Evolutionary conservation across 768 basidiomycete species (phyloP), one percentile per base, ranked within the genome.

Genomic region (Mycena vulgaris): DNA sequence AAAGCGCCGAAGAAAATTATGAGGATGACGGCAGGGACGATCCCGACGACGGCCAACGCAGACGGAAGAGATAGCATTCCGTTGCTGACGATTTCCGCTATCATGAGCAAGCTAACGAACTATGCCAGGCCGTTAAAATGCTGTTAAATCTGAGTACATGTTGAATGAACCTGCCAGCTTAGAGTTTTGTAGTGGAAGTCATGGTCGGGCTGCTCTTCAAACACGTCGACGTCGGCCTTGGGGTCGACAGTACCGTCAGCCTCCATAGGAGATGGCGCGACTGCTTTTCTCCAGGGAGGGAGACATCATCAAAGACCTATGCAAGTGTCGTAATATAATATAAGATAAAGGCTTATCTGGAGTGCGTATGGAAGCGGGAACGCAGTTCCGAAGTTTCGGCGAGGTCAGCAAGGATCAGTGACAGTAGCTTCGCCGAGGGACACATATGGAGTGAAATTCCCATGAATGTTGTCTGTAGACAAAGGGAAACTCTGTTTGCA

Each of bases 41-140:
- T 86, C 2, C 87, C 88, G 59, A 88, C 86, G 3, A 83, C 84
- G 9, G 88, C 88, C 66, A 88, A 81, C 16, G 87, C 81, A 52
- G 83, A 86, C 0, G 88, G 88, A 8, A 89, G 79, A 19, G 88
- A 87, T 19, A 89, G 74, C 84, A 88, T 86, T 14, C 88, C 88
- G 76, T 88, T 89, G 76, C 85, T 86, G 37, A 89, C 87, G 28
- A 88, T 88, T 74, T 88, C 88, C 48, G 88, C 87, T 60, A 88
- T 88, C 88, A 89, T 89, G 23, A 89, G 76, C 58, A 87, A 70
- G 28, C 80, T 77, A 10, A 88, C 85, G 67, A 87, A 85, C 86
- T 88, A 39, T 6, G 16, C 23, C 21, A 35, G 5, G 19, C 25
- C n/a, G 13, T 45, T 45, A 17, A 27, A 23, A 23, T 16, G 37